phyloP scores from a whole-genome alignment of 176 grass and related monocot genomes.

The Microstegium vimineum region DNA sequence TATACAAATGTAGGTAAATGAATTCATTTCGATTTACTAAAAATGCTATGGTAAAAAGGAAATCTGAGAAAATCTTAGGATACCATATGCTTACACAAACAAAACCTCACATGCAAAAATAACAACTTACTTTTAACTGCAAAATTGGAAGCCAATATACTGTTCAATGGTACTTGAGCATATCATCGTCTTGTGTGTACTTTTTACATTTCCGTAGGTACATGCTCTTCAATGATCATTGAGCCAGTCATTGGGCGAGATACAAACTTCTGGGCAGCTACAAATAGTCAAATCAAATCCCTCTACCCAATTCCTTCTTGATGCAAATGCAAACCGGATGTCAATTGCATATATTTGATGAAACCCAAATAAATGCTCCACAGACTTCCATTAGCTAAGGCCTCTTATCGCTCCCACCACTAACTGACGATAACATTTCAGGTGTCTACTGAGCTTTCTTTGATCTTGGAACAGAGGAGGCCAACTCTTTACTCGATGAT shows the following conservation, averaged over 20 bases:
- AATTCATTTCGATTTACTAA: neutral
- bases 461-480: conserved; percentile 34
- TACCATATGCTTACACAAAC: neutral
- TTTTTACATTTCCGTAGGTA: neutral
- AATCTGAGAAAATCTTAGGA: neutral
- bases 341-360: neutral
- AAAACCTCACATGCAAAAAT: neutral
- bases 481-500: conserved; percentile 61
- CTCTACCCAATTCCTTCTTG: neutral
- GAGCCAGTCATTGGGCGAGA: neutral
- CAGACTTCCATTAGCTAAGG: neutral
- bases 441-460: conserved; percentile 56
- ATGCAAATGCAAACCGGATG: neutral
- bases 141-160: neutral
- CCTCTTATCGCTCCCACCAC: neutral
- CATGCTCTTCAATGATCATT: neutral
- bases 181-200: neutral
- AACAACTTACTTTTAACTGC: neutral
- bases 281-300: neutral
- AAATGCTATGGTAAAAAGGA: neutral
- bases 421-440: neutral
- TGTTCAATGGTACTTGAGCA: neutral
- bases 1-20: neutral
- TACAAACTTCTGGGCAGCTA: neutral
- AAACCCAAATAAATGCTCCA: neutral